These are phyloP conservation scores for Psilocybe tampanensis DNA, from an alignment of 768 basidiomycete species.

Conservation along the genomic window DNA sequence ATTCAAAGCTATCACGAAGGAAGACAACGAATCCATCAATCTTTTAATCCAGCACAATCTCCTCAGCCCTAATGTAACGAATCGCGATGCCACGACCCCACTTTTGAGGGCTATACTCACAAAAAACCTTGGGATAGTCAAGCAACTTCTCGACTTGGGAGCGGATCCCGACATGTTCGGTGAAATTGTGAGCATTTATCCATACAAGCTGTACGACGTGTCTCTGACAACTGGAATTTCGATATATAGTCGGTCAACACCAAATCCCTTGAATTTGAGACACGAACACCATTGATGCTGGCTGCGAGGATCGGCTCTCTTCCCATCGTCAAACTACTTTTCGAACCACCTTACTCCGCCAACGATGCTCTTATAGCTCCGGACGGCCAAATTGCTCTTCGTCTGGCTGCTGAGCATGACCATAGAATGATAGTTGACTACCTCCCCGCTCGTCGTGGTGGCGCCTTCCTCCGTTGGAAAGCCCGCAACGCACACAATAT, in stretches of 20 bases:
- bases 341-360: conserved; percentile 4
- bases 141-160: conserved; percentile 4
- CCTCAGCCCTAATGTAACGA: not conserved
- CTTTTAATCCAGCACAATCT: conserved; percentile 5
- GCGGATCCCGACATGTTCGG: conserved; percentile 9
- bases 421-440: conserved; percentile 7
- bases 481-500: not conserved
- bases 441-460: conserved; percentile 9
- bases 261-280: too few species aligned
- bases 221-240: not conserved
- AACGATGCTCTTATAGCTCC: conserved; percentile 8
- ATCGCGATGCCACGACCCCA: not conserved
- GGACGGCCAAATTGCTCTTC: conserved; percentile 12
- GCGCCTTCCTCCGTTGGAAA: conserved; percentile 5
- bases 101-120: not conserved
- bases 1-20: not conserved
- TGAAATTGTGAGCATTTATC: not conserved
- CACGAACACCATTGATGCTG: not conserved
- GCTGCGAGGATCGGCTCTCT: not conserved
- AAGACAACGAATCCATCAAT: not conserved
- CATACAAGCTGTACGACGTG: not conserved
- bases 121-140: conserved; percentile 2
- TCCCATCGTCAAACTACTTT: conserved; percentile 6
- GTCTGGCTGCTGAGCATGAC: conserved; percentile 1
- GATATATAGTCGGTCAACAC: not conserved